Percentiles rank a stretch among this genome's conserved stretches.
Conservation (phyloP, 176 grass and related monocot genomes). For the Carex pumila region DNA sequence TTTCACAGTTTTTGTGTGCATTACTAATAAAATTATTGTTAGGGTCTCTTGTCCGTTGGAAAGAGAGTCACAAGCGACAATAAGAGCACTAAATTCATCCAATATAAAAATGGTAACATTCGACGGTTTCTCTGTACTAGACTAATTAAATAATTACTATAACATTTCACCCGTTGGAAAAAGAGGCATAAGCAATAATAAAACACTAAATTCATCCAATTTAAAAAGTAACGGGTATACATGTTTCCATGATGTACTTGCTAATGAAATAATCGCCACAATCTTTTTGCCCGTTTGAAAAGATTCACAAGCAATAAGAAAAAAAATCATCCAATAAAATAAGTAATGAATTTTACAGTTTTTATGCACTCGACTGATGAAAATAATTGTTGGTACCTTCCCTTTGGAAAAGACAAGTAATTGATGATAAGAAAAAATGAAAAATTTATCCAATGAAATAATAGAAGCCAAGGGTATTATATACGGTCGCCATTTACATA, state of each 20-base stretch:
- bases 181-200: background rate
- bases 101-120: background rate
- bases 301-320: too few relatives aligned
- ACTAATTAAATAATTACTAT: background rate
- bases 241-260: background rate
- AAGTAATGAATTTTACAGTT: too few relatives aligned
- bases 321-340: too few relatives aligned
- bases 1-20: background rate
- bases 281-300: background rate
- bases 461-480: background rate
- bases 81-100: background rate
- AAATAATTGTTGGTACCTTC: too few relatives aligned
- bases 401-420: too few relatives aligned
- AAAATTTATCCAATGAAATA: background rate
- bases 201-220: background rate
- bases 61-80: background rate
- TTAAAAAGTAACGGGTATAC: background rate
- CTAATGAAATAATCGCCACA: background rate
- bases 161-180: background rate
- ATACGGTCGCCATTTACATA: background rate
- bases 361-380: background rate
- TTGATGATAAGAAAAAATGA: too few relatives aligned
- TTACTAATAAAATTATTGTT: background rate
- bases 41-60: background rate
- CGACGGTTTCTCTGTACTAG: background rate